Percentiles rank a stretch among this genome's conserved stretches.
These are phyloP conservation scores for Aspergillus arachidicola DNA, from an alignment of 2,329 filamentous ascomycete species.

Conservation along the genomic window DNA sequence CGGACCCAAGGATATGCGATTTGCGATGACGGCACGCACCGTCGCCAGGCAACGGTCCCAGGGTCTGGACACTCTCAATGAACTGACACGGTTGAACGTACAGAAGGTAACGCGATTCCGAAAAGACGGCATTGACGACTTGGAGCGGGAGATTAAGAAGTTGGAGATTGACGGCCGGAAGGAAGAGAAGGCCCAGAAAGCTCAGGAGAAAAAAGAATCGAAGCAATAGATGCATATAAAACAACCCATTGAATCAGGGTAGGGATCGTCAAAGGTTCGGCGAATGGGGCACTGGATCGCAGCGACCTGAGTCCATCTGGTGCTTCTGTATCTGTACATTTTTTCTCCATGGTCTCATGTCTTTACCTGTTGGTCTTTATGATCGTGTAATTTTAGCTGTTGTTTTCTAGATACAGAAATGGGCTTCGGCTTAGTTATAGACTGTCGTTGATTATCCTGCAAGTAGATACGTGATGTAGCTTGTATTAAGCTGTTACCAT, in stretches of 20 bases:
- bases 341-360: slow-evolving; percentile 10
- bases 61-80: slow-evolving; percentile 62
- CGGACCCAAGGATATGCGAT: slow-evolving; percentile 89
- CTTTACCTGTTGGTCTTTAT: slow-evolving; percentile 11
- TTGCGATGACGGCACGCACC: slow-evolving; percentile 87
- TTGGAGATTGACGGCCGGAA: slow-evolving; percentile 58
- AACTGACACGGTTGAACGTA: slow-evolving; percentile 76
- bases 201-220: slow-evolving; percentile 12
- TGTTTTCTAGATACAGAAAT: background rate
- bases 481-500: background rate
- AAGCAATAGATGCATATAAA: slow-evolving; percentile 15
- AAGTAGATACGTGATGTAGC: background rate
- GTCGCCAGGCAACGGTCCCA: slow-evolving; percentile 63
- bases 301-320: background rate
- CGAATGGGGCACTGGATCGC: background rate
- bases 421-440: background rate
- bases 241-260: background rate
- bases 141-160: slow-evolving; percentile 62
- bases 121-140: slow-evolving; percentile 63
- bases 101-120: slow-evolving; percentile 81
- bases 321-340: slow-evolving; percentile 10
- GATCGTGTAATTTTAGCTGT: slow-evolving; percentile 23
- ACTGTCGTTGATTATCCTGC: background rate
- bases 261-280: background rate
- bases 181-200: slow-evolving; percentile 18